A percentile compares a stretch with the other conserved stretches of the same genome.
These are phyloP conservation scores for Alternaria panax DNA, from an alignment of 2,329 filamentous ascomycete species.

Conservation along the genomic window DNA sequence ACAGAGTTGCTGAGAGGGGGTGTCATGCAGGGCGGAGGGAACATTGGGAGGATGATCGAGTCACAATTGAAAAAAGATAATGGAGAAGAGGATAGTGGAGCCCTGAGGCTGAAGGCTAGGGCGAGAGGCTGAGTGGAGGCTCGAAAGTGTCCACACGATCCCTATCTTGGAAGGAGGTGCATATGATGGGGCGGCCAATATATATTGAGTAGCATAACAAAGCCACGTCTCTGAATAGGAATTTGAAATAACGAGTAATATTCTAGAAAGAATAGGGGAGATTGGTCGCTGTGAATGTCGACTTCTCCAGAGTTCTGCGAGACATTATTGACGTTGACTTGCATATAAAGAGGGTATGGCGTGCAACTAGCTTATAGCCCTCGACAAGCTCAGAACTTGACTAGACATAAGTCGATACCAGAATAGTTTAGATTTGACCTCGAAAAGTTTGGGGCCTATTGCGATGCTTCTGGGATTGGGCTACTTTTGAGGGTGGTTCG, in stretches of 20 bases:
- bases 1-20: constrained; percentile 76
- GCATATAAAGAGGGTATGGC: too few species aligned
- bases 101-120: constrained; percentile 32
- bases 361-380: background rate
- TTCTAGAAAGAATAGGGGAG: background rate
- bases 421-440: background rate
- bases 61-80: constrained; percentile 37
- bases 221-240: background rate
- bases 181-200: background rate
- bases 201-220: background rate
- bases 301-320: background rate
- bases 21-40: constrained; percentile 52
- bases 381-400: background rate
- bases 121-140: background rate
- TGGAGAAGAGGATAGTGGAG: constrained; percentile 34
- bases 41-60: constrained; percentile 42
- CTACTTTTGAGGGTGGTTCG: background rate
- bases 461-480: background rate
- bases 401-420: background rate
- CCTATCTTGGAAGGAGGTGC: background rate
- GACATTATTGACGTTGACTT: background rate
- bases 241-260: background rate
- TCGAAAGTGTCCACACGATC: background rate
- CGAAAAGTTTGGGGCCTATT: background rate
- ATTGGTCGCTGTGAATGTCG: background rate